Evolutionary conservation across 306 rosid genomes (phyloP).

Genomic region (Cyamopsis tetragonoloba): DNA sequence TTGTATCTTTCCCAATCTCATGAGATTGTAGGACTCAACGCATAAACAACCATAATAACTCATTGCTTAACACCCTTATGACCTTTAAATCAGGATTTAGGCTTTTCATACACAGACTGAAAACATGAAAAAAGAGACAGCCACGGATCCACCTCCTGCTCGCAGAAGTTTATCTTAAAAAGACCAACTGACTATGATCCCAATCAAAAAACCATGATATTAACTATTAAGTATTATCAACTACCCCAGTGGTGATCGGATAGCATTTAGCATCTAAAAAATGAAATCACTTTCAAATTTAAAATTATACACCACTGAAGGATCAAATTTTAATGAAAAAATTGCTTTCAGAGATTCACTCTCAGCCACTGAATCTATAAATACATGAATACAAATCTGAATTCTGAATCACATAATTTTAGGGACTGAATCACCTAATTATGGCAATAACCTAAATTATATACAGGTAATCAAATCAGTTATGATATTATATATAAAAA

Average conservation of each 20-base stretch:
- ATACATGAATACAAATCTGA: too few relatives aligned
- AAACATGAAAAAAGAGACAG: neutral
- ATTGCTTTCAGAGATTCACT: too few relatives aligned
- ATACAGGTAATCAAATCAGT: too few relatives aligned
- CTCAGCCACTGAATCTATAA: too few relatives aligned
- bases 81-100: neutral
- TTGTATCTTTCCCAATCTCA: neutral
- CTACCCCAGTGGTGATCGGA: neutral
- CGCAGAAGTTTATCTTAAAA: neutral
- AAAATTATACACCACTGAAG: neutral
- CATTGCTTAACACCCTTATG: neutral
- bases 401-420: too few relatives aligned
- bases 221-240: neutral
- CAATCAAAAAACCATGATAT: neutral
- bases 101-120: neutral
- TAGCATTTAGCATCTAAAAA: neutral
- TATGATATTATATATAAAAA: neutral
- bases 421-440: too few relatives aligned
- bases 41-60: neutral
- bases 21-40: neutral
- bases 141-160: neutral
- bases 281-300: neutral
- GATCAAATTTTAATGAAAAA: too few relatives aligned
- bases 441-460: too few relatives aligned
- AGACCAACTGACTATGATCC: neutral